Conservation (phyloP, 1,284 basidiomycete genomes). For the Clitocybe nebularis region DNA sequence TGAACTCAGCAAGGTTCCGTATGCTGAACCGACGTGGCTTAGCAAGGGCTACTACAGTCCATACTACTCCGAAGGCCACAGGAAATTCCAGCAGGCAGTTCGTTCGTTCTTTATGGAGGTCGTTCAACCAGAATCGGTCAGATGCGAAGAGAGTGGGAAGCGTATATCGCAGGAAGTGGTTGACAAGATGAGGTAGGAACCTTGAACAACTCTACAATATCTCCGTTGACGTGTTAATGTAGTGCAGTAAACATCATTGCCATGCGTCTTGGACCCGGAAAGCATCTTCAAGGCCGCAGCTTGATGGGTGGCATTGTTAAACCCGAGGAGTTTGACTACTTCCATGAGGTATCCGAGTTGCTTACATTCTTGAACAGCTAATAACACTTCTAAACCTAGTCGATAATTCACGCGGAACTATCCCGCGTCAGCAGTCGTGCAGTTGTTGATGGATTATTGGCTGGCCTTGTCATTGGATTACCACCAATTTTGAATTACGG, state of each 20-base stretch:
- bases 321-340: constrained; percentile 87
- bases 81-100: constrained; percentile 61
- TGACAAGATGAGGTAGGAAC: constrained; percentile 62
- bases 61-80: constrained; percentile 78
- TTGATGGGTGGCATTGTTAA: constrained; percentile 83
- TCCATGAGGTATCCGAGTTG: constrained; percentile 53
- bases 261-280: constrained; percentile 90
- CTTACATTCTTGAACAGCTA: neutral
- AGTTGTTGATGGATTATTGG: constrained; percentile 79
- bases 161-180: constrained; percentile 71
- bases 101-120: constrained; percentile 64
- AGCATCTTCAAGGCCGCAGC: constrained; percentile 83
- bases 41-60: constrained; percentile 75
- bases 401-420: constrained; percentile 86
- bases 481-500: constrained; percentile 89
- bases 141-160: constrained; percentile 80
- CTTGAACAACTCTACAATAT: neutral
- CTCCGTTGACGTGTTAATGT: constrained; percentile 5
- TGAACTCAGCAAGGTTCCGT: constrained; percentile 75
- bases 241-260: constrained; percentile 78
- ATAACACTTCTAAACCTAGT: constrained; percentile 33
- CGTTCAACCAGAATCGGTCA: constrained; percentile 59
- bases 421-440: constrained; percentile 80
- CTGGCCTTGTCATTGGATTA: constrained; percentile 80
- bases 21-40: constrained; percentile 90